Evolutionary conservation across 1,284 basidiomycete genomes (phyloP).

Genomic region (Cystobasidium sp.): DNA sequence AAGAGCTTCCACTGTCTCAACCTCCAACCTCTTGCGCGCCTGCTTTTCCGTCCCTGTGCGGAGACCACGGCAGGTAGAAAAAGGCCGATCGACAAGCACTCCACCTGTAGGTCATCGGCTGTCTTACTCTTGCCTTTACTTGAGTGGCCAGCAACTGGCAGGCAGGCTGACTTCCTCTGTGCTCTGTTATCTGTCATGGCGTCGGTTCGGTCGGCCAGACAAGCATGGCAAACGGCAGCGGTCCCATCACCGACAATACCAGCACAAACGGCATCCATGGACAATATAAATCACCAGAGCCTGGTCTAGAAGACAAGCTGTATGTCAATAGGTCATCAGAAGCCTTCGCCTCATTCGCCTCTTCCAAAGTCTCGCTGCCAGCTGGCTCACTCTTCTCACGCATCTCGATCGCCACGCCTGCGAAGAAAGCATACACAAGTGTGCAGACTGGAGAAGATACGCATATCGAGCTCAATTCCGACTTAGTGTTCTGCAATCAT

Average conservation of each 20-base stretch:
- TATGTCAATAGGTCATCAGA: slow-evolving; percentile 1
- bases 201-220: not conserved
- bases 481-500: slow-evolving; percentile 71
- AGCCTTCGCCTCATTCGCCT: slow-evolving; percentile 26
- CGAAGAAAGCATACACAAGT: slow-evolving; percentile 46
- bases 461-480: slow-evolving; percentile 67
- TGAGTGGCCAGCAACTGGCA: no score
- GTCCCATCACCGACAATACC: slow-evolving; percentile 7
- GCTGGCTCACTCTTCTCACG: slow-evolving; percentile 23
- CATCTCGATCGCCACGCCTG: slow-evolving; percentile 21
- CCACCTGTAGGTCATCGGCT: no score
- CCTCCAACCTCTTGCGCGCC: no score
- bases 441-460: slow-evolving; percentile 50
- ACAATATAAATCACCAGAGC: not conserved
- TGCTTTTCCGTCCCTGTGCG: no score
- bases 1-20: no score
- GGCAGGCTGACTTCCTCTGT: no score
- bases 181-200: no score
- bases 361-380: slow-evolving; percentile 15
- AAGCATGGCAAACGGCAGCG: slow-evolving; percentile 7
- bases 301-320: slow-evolving; percentile 23
- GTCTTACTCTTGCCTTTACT: no score
- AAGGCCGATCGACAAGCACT: no score
- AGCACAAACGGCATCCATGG: slow-evolving; percentile 12
- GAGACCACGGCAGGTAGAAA: no score